Percentiles rank a stretch among this genome's conserved stretches.
Conservation (phyloP, 345 rosid genomes). For the Syzygium jambos region DNA sequence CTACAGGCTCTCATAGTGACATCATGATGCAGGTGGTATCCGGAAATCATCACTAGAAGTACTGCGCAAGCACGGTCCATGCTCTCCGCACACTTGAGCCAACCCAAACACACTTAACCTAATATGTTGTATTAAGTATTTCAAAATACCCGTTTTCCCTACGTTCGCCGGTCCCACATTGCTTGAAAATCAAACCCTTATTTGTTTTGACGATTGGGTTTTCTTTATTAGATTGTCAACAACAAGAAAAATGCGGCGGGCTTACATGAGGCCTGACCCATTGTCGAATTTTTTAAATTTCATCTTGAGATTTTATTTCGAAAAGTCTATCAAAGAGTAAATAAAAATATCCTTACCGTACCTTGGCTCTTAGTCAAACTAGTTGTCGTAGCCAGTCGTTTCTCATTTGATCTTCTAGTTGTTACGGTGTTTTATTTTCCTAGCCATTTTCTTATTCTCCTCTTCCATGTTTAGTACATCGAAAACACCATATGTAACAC, state of each 20-base stretch:
- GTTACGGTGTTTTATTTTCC: not conserved
- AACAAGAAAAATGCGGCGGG: not conserved
- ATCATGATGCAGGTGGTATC: no score
- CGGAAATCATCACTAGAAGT: no score
- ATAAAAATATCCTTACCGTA: not conserved
- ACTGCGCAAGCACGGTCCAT: no score
- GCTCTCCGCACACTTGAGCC: no score
- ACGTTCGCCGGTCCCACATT: not conserved
- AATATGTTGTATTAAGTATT: no score
- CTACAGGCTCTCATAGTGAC: no score
- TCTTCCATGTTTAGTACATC: not conserved
- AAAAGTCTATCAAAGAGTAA: no score
- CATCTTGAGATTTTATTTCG: no score
- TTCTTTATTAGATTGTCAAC: not conserved
- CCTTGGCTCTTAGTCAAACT: not conserved
- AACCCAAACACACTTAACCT: no score
- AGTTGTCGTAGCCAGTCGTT: not conserved
- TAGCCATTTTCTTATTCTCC: not conserved
- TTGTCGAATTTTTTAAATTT: not conserved
- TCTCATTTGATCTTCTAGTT: not conserved
- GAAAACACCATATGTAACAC: not conserved
- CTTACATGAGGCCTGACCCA: not conserved
- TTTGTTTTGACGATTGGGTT: not conserved
- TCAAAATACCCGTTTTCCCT: not conserved
- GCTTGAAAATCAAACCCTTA: no score